Evolutionary conservation across 2,329 filamentous ascomycete species (phyloP), one percentile per base, ranked within the genome.

Genomic region (Tolypocladium endophyticum): DNA sequence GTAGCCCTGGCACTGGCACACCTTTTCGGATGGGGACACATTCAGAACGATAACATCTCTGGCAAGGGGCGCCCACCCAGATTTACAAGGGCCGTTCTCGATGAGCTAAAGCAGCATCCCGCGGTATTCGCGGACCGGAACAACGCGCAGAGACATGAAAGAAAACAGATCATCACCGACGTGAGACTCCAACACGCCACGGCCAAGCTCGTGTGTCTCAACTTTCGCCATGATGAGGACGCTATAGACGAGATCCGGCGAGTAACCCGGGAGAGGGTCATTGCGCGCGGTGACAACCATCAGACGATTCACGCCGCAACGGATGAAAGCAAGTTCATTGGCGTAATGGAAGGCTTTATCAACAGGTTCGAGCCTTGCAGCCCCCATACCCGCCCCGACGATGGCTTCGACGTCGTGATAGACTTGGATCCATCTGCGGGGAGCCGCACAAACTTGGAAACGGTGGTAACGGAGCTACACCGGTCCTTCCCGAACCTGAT

Each of bases 21-120:
- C 68, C 81, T 99, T 1, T 97, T 97, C 65, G 85, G 81, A 59
- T 97, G 92, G 89, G 93, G 91, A 20, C 92, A 96, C 70, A 80
- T 97, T 56, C 94, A 99, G 70, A 99, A 99, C 71, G 94, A 99
- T 76, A 96, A 99, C 70, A 94, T 99, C 61, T 85, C 86, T 58
- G 90, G 87, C 63, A 88, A 89, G 71, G 83, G 82, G 59, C 89
- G 93, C 41, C 88, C 91, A 3, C 84, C 87, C 63, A 83, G 85
- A 58, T 97, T 99, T 71, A 89, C 88, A 0, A 81, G 85, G 57
- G 84, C 84, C 41, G 80, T 95, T 45, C 80, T 87, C 57, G 81
- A 86, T 30, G 73, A 84, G 58, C 79, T 97, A 38, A 76, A 82
- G 28, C 77, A 81, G 0, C 78, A 86, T 54, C 81, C 86, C 0